phyloP scores from a whole-genome alignment of 495 filamentous ascomycete species.

The Penicillium fimorum region DNA sequence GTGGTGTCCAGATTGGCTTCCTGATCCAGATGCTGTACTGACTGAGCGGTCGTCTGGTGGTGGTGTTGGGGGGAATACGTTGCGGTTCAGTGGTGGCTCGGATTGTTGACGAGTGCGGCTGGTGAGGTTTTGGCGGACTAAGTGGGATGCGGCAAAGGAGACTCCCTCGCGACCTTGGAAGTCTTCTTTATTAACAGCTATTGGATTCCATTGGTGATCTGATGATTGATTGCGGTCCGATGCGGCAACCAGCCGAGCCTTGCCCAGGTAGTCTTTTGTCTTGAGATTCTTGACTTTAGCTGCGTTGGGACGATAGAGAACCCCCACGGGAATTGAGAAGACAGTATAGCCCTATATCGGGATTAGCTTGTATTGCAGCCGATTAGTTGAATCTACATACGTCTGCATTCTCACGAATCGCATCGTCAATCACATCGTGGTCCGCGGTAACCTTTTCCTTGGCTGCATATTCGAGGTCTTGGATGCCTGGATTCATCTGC shows the following conservation, averaged over 20 bases:
- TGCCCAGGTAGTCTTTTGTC: slow-evolving; percentile 94
- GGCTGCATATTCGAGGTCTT: slow-evolving; percentile 87
- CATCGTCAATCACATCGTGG: slow-evolving; percentile 97
- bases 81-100: slow-evolving; percentile 80
- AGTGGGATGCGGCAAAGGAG: slow-evolving; percentile 85
- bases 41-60: slow-evolving; percentile 77
- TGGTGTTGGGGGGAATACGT: slow-evolving; percentile 92
- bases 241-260: slow-evolving; percentile 90
- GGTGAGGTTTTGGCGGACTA: slow-evolving; percentile 78
- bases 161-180: slow-evolving; percentile 81
- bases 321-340: slow-evolving; percentile 95
- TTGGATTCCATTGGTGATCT: slow-evolving; percentile 27
- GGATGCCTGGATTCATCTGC: slow-evolving; percentile 84
- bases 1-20: slow-evolving; percentile 16
- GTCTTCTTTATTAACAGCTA: slow-evolving; percentile 30
- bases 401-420: slow-evolving; percentile 88
- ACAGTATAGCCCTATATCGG: slow-evolving; percentile 84
- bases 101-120: slow-evolving; percentile 78
- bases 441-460: slow-evolving; percentile 94
- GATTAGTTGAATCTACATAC: slow-evolving; percentile 46
- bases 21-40: slow-evolving; percentile 17
- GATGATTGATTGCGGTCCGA: slow-evolving; percentile 56
- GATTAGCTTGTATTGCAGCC: slow-evolving; percentile 11
- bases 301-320: slow-evolving; percentile 92
- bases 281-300: slow-evolving; percentile 98